Conservation (phyloP, 306 rosid species). For the Cucurbita argyrosperma region DNA sequence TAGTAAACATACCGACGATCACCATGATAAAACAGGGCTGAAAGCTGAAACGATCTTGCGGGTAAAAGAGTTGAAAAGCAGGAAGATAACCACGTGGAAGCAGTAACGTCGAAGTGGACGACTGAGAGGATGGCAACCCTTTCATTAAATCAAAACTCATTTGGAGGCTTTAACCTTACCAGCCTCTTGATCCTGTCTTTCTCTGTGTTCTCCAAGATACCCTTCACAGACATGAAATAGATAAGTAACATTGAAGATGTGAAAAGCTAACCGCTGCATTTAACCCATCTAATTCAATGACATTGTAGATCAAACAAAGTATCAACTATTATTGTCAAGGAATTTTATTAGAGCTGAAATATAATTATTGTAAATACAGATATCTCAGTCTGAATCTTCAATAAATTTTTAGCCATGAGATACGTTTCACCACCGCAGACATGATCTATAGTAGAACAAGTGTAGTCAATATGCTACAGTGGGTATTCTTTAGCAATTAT, state of each 20-base stretch:
- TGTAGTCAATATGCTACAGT: background rate
- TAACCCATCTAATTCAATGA: background rate
- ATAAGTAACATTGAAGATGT: background rate
- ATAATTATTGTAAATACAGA: background rate
- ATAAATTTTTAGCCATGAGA: background rate
- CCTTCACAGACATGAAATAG: constrained; percentile 32
- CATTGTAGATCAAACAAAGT: background rate
- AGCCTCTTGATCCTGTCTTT: constrained; percentile 83
- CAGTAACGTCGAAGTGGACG: background rate
- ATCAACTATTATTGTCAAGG: background rate
- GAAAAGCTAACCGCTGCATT: background rate
- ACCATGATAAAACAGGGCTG: background rate
- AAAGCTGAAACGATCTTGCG: background rate
- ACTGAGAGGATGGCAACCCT: background rate
- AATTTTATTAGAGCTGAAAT: background rate
- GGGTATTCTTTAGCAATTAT: background rate
- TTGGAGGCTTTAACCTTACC: constrained; percentile 77
- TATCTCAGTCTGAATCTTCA: background rate
- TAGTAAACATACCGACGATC: background rate
- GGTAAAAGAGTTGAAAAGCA: background rate
- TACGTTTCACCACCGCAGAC: background rate
- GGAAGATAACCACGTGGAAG: background rate
- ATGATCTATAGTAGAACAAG: background rate
- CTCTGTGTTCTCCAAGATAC: constrained; percentile 77
- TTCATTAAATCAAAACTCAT: constrained; percentile 26